Conservation (phyloP, 2,329 filamentous ascomycete species). For the Chaetomiaceae sp. region DNA sequence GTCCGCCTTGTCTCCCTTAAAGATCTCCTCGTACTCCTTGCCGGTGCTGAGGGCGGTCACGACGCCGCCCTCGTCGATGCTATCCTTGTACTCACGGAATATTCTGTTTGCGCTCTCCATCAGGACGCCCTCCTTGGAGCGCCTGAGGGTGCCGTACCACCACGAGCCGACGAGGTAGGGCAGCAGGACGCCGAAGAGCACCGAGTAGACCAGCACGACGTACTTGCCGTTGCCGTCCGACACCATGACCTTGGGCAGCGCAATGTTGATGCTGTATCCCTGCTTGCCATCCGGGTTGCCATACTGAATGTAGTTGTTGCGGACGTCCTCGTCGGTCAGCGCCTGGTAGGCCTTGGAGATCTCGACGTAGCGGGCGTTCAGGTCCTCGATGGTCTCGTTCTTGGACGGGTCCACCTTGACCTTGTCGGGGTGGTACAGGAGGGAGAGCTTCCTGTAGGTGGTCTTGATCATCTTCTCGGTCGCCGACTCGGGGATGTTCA, state of each 20-base stretch:
- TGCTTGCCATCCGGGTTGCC: conserved; percentile 98
- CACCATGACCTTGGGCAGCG: conserved; percentile 86
- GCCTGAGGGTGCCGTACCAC: conserved; percentile 96
- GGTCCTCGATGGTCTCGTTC: conserved; percentile 79
- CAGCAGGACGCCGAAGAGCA: conserved; percentile 80
- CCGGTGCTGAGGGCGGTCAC: conserved; percentile 77
- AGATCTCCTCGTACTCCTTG: conserved; percentile 73
- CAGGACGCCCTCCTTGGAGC: conserved; percentile 89
- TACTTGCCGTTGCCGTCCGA: conserved; percentile 95
- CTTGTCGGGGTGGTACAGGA: conserved; percentile 92
- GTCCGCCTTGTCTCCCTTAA: conserved; percentile 75
- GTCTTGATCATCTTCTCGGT: conserved; percentile 89
- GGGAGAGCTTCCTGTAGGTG: conserved; percentile 80
- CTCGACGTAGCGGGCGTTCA: conserved; percentile 89
- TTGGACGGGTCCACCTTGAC: conserved; percentile 73
- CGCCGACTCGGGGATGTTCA: conserved; percentile 79
- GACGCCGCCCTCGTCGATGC: conserved; percentile 73
- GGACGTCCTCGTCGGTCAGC: conserved; percentile 92
- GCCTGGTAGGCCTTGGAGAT: conserved; percentile 98
- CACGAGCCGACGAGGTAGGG: conserved; percentile 93
- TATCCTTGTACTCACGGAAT: conserved; percentile 87
- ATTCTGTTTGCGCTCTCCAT: conserved; percentile 92
- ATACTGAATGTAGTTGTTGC: conserved; percentile 94
- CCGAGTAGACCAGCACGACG: conserved; percentile 82
- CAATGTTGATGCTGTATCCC: conserved; percentile 95